phyloP scores from a whole-genome alignment of 176 grass and related monocot species.

The Zea mays region Zm-B73-REFERENCE-NAM-5.0 NC_050098.1:235794501-235795000 shows the following conservation, averaged over 20 bases:
- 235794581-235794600: neutral
- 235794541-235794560: neutral
- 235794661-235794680: neutral
- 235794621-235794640: neutral
- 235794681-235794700: neutral
- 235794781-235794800: slow-evolving; percentile 37
- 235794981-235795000: slow-evolving; percentile 50
- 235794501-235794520: neutral
- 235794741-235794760: slow-evolving; percentile 36
- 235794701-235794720: neutral
- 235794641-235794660: neutral
- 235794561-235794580: neutral
- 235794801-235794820: neutral
- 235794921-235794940: slow-evolving; percentile 49
- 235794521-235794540: neutral
- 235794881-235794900: slow-evolving; percentile 60
- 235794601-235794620: slow-evolving; percentile 11
- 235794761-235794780: slow-evolving; percentile 14
- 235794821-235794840: neutral
- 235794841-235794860: neutral
- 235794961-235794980: slow-evolving; percentile 43
- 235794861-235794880: slow-evolving; percentile 44
- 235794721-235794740: neutral
- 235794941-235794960: slow-evolving; percentile 52
- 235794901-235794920: slow-evolving; percentile 68